Conservation (phyloP, 2,329 filamentous ascomycete genomes). For the Exophiala viscosa region DNA sequence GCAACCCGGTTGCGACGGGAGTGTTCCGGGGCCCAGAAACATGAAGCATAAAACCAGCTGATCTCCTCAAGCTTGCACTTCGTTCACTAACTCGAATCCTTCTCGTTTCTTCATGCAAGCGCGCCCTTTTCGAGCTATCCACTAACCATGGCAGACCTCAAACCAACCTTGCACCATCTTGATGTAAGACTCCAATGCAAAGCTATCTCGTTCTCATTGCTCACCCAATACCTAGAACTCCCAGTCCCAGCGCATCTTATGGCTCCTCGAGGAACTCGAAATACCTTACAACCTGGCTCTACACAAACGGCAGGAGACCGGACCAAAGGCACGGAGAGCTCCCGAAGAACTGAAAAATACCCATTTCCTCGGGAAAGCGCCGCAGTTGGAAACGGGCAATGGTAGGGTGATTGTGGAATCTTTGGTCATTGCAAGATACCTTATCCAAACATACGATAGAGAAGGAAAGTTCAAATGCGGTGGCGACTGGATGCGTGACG, state of each 20-base stretch:
- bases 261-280: conserved; percentile 79
- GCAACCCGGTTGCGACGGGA: no score
- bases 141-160: conserved; percentile 17
- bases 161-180: conserved; percentile 25
- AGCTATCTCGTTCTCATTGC: neutral
- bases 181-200: conserved; percentile 16
- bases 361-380: conserved; percentile 83
- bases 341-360: conserved; percentile 71
- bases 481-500: conserved; percentile 32
- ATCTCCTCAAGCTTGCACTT: no score
- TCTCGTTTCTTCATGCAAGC: neutral
- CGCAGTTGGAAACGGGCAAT: conserved; percentile 38
- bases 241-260: conserved; percentile 75
- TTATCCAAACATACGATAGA: conserved; percentile 34
- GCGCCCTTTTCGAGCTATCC: neutral
- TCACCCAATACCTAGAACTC: conserved; percentile 44
- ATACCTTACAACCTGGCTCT: conserved; percentile 74
- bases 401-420: conserved; percentile 32
- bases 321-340: conserved; percentile 49
- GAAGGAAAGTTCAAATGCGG: conserved; percentile 28
- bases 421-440: conserved; percentile 32
- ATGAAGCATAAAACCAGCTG: no score
- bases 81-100: no score
- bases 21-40: no score
- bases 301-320: conserved; percentile 58